Percentiles rank a stretch among this genome's conserved stretches.
phyloP scores from a whole-genome alignment of 2,329 filamentous ascomycete species.

The Diaporthe ilicicola region DNA sequence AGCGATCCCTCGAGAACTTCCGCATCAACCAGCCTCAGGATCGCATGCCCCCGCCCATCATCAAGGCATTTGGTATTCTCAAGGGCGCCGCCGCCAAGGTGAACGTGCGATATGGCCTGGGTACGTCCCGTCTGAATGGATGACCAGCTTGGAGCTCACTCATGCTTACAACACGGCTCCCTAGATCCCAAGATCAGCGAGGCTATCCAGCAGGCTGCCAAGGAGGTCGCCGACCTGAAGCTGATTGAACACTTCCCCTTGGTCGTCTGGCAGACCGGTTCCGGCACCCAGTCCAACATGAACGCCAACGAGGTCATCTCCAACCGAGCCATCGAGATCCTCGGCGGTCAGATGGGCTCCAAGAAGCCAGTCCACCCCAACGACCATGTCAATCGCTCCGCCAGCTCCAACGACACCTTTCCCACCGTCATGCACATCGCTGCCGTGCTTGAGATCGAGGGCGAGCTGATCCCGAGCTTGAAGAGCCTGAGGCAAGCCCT shows the following conservation, averaged over 20 bases:
- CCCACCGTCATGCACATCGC: constrained; percentile 99
- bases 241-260: constrained; percentile 97
- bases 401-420: constrained; percentile 99
- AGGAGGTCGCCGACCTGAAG: constrained; percentile 92
- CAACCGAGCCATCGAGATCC: constrained; percentile 97
- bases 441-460: constrained; percentile 91
- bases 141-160: constrained; percentile 16
- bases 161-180: constrained; percentile 28
- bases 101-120: constrained; percentile 94
- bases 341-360: constrained; percentile 90
- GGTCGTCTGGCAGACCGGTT: constrained; percentile 99
- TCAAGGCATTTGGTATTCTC: constrained; percentile 94
- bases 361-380: constrained; percentile 99
- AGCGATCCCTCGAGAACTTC: constrained; percentile 97
- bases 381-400: constrained; percentile 99
- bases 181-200: constrained; percentile 86
- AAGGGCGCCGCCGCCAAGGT: constrained; percentile 96
- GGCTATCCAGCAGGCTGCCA: constrained; percentile 93
- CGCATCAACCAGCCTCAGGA: constrained; percentile 99
- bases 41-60: constrained; percentile 92
- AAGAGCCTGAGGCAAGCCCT: constrained; percentile 84
- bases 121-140: constrained; percentile 51
- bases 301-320: constrained; percentile 99
- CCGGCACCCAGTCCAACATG: constrained; percentile 99
- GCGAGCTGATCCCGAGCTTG: constrained; percentile 83